A percentile compares a stretch with the other conserved stretches of the same genome.
Conservation (phyloP, 495 filamentous ascomycete species). For the Aspergillus sclerotiicarbonarius region DNA sequence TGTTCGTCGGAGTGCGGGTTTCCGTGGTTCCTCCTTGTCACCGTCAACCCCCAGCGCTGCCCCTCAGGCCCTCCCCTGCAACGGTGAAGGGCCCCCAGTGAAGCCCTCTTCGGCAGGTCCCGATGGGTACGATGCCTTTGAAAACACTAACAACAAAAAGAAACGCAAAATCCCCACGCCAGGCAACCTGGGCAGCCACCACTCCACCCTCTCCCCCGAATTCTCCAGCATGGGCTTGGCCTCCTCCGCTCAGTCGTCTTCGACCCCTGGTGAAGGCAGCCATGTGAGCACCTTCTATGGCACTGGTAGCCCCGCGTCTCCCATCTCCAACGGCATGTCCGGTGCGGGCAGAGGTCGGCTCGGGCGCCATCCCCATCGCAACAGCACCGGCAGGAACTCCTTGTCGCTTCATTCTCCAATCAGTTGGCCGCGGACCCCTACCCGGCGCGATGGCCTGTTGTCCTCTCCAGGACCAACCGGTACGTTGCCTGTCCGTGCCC, state of each 20-base stretch:
- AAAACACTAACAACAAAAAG: conserved; percentile 99
- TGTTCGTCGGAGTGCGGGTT: conserved; percentile 45
- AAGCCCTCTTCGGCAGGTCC: conserved; percentile 45
- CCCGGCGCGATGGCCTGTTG: conserved; percentile 39
- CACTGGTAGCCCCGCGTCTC: conserved; percentile 48
- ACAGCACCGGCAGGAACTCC: conserved; percentile 61
- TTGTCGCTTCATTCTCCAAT: conserved; percentile 47
- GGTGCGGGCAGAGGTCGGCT: conserved; percentile 79
- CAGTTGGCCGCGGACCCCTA: conserved; percentile 35
- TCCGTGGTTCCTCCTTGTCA: conserved; percentile 39
- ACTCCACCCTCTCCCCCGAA: conserved; percentile 59
- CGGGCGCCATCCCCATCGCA: conserved; percentile 53
- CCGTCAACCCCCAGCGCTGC: conserved; percentile 33
- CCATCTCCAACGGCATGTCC: conserved; percentile 62
- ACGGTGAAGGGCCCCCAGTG: conserved; percentile 26
- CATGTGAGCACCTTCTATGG: conserved; percentile 58
- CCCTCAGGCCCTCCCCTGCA: conserved; percentile 22
- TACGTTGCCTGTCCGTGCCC: conserved; percentile 21
- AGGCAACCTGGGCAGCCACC: conserved; percentile 63
- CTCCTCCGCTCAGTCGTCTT: conserved; percentile 40
- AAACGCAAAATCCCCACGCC: conserved; percentile 96
- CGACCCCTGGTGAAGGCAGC: conserved; percentile 42
- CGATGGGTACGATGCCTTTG: conserved; percentile 95
- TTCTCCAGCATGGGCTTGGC: conserved; percentile 61
- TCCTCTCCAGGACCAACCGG: conserved; percentile 40